phyloP scores from a whole-genome alignment of 78 protist genomes.

The Speleostelium caveatum region DNA sequence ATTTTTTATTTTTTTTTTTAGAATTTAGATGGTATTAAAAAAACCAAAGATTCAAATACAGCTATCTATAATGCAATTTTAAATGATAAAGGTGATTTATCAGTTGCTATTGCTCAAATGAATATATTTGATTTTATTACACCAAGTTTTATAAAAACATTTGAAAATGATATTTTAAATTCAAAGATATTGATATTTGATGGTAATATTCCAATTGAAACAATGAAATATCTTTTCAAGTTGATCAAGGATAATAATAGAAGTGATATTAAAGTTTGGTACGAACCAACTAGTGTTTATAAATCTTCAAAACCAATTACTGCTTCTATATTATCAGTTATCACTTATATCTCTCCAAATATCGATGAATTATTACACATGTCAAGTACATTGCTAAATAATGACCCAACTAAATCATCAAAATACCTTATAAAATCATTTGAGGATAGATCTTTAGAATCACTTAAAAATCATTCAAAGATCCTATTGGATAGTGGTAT shows the following conservation, averaged over 20 bases:
- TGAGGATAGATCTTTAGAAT: neutral
- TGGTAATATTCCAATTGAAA: conserved; percentile 69
- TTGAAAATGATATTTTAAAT: neutral
- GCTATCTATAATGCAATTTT: conserved; percentile 82
- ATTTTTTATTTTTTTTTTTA: too few relatives aligned
- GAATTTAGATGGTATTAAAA: too few relatives aligned
- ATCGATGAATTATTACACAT: conserved; percentile 39
- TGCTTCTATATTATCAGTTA: neutral
- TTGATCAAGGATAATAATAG: neutral
- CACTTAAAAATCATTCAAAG: conserved; percentile 12
- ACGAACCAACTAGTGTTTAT: conserved; percentile 64
- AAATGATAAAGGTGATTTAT: conserved; percentile 60
- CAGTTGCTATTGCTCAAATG: conserved; percentile 77
- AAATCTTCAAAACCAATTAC: conserved; percentile 28
- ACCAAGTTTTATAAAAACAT: neutral
- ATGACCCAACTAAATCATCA: neutral
- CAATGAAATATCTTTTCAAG: conserved; percentile 16
- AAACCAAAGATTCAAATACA: neutral
- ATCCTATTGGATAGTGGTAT: conserved; percentile 39
- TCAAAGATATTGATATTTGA: conserved; percentile 47
- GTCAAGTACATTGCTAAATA: neutral
- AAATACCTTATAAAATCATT: neutral
- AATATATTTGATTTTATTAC: conserved; percentile 63
- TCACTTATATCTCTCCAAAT: conserved; percentile 51
- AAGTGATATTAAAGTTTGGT: conserved; percentile 23